A percentile compares a stretch with the other conserved stretches of the same genome.
Conservation (phyloP, 2,329 filamentous ascomycete species). For the Onygenales sp. region DNA sequence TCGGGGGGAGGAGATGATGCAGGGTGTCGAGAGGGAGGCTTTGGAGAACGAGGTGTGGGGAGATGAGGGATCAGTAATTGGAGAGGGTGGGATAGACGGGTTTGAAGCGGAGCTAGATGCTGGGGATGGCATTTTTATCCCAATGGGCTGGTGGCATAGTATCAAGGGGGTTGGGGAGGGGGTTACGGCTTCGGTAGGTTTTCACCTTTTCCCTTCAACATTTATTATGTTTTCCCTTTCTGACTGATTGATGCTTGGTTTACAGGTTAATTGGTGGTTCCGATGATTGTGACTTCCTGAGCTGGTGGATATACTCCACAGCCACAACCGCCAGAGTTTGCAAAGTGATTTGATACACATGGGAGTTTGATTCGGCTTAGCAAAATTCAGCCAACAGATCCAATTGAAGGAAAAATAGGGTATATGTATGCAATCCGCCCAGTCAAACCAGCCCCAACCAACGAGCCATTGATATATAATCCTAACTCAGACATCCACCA, state of each 20-base stretch:
- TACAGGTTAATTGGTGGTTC: slow-evolving; percentile 71
- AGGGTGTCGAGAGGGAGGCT: slow-evolving; percentile 57
- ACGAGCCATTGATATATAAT: too few species aligned
- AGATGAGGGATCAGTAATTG: slow-evolving; percentile 4
- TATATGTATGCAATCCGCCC: too few species aligned
- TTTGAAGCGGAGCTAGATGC: slow-evolving; percentile 49
- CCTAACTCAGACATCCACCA: too few species aligned
- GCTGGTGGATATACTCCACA: too few species aligned
- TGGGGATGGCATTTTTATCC: slow-evolving; percentile 70
- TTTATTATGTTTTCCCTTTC: slow-evolving; percentile 6
- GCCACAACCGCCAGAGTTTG: too few species aligned
- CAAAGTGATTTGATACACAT: too few species aligned
- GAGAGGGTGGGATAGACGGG: slow-evolving; percentile 14
- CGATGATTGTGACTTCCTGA: slow-evolving; percentile 37
- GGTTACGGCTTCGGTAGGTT: slow-evolving; percentile 49
- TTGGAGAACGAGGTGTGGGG: slow-evolving; percentile 66
- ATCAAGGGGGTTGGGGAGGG: slow-evolving; percentile 54
- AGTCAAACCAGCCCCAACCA: too few species aligned
- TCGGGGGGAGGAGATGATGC: slow-evolving; percentile 85
- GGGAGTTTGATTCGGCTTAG: too few species aligned
- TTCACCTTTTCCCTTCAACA: background rate
- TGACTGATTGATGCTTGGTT: slow-evolving; percentile 5
- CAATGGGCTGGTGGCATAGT: slow-evolving; percentile 80
- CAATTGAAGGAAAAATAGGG: too few species aligned
- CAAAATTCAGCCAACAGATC: too few species aligned